Percentiles rank a stretch among this genome's conserved stretches.
phyloP scores from a whole-genome alignment of 2,329 filamentous ascomycete species.

The Helotiales sp. region DNA sequence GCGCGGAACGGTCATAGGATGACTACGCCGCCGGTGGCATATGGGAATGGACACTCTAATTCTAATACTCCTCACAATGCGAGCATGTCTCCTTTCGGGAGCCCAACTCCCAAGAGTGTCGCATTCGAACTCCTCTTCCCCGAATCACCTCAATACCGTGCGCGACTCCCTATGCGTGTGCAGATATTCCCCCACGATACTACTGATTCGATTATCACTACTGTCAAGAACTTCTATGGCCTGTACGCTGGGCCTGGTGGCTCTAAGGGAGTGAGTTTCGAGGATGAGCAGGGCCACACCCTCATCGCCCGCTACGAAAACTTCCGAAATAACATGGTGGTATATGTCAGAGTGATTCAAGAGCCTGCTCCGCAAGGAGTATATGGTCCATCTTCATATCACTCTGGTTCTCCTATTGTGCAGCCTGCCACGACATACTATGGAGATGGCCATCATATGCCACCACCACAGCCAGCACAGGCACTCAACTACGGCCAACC shows the following conservation, averaged over 20 bases:
- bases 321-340: constrained; percentile 86
- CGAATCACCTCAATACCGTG: constrained; percentile 66
- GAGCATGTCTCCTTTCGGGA: constrained; percentile 34
- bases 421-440: constrained; percentile 49
- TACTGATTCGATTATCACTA: constrained; percentile 96
- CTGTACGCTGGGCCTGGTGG: constrained; percentile 74
- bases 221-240: constrained; percentile 98
- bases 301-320: constrained; percentile 97
- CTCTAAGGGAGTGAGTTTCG: constrained; percentile 87
- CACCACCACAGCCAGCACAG: constrained; percentile 52
- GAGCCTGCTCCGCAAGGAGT: constrained; percentile 48
- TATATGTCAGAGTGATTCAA: constrained; percentile 85
- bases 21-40: constrained; percentile 32
- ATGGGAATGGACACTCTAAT: constrained; percentile 25
- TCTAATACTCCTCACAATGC: constrained; percentile 28
- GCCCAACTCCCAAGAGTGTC: constrained; percentile 65
- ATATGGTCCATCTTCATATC: constrained; percentile 54
- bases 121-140: constrained; percentile 75
- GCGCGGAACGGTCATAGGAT: constrained; percentile 27
- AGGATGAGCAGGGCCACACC: constrained; percentile 84
- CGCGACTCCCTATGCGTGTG: constrained; percentile 79
- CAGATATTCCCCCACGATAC: constrained; percentile 95
- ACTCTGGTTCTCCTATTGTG: constrained; percentile 51
- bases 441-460: constrained; percentile 64
- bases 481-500: constrained; percentile 58